Evolutionary conservation across 2,329 filamentous ascomycete genomes (phyloP).

Genomic region (Exophiala sideris): DNA sequence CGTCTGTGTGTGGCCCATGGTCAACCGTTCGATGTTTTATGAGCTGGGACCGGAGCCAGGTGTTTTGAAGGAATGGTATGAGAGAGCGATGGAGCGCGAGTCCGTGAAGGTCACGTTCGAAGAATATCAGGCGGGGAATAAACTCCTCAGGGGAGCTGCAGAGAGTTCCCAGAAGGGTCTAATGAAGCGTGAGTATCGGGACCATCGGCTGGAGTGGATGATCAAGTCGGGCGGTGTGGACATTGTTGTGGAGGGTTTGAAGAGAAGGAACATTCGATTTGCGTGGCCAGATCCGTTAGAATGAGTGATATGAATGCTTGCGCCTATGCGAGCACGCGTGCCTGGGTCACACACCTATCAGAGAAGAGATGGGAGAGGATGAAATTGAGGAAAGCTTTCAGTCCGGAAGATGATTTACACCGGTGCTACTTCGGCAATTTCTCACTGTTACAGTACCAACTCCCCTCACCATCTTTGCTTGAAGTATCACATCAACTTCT

Average conservation of each 20-base stretch:
- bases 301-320: too few species aligned
- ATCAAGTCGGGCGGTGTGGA: constrained; percentile 19
- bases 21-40: constrained; percentile 9
- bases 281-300: constrained; percentile 7
- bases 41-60: constrained; percentile 5
- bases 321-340: too few species aligned
- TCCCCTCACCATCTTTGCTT: too few species aligned
- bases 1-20: constrained; percentile 8
- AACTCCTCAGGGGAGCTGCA: not conserved
- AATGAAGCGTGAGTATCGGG: constrained; percentile 16
- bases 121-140: constrained; percentile 8
- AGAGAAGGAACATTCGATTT: constrained; percentile 20
- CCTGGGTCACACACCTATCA: too few species aligned
- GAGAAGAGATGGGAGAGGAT: too few species aligned
- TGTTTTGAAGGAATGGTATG: constrained; percentile 8
- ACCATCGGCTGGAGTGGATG: constrained; percentile 25
- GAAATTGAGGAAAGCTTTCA: too few species aligned
- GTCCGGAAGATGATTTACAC: too few species aligned
- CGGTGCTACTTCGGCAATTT: too few species aligned
- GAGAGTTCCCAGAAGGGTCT: constrained; percentile 7
- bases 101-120: constrained; percentile 14
- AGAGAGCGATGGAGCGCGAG: constrained; percentile 3
- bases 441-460: too few species aligned
- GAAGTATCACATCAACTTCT: too few species aligned
- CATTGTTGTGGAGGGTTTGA: constrained; percentile 15